These are phyloP conservation scores for Serendipita vermifera DNA, from an alignment of 768 basidiomycete species.

Conservation along the genomic window DNA sequence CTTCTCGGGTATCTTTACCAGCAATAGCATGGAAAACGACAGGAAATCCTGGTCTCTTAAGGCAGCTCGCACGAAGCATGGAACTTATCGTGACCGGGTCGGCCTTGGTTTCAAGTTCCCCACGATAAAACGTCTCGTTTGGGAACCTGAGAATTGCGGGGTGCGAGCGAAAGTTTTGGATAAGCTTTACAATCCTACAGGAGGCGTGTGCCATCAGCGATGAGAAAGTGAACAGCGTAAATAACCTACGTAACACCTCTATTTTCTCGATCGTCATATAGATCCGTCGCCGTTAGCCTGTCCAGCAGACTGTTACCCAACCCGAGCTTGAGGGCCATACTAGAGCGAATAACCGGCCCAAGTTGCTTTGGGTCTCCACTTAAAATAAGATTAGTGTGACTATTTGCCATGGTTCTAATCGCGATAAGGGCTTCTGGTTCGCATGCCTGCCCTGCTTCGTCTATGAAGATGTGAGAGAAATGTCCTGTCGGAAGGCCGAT, in stretches of 20 bases:
- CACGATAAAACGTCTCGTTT: conserved; percentile 33
- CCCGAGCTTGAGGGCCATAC: conserved; percentile 20
- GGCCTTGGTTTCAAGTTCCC: conserved; percentile 24
- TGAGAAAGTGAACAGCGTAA: too few relatives aligned
- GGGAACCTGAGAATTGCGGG: conserved; percentile 41
- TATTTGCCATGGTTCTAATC: conserved; percentile 23
- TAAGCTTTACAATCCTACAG: conserved; percentile 41
- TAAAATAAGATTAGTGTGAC: conserved; percentile 27
- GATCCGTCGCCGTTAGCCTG: conserved; percentile 23
- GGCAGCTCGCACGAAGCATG: conserved; percentile 21
- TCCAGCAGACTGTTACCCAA: conserved; percentile 26
- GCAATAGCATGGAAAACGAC: conserved; percentile 26
- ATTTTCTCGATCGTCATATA: conserved; percentile 20
- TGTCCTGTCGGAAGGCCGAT: conserved; percentile 40
- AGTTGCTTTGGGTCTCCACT: conserved; percentile 29
- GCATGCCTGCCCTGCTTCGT: conserved; percentile 51
- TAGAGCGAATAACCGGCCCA: conserved; percentile 26
- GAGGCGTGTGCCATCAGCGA: too few relatives aligned
- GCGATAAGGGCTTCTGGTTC: conserved; percentile 46
- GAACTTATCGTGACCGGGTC: conserved; percentile 19
- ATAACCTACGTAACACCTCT: conserved; percentile 25
- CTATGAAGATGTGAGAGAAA: conserved; percentile 49
- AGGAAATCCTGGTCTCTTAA: conserved; percentile 21
- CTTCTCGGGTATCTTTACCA: conserved; percentile 26
- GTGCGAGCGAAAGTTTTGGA: conserved; percentile 49